These are phyloP conservation scores for Waitea zeae DNA, from an alignment of 1,284 basidiomycete genomes.

Conservation along the genomic window DNA sequence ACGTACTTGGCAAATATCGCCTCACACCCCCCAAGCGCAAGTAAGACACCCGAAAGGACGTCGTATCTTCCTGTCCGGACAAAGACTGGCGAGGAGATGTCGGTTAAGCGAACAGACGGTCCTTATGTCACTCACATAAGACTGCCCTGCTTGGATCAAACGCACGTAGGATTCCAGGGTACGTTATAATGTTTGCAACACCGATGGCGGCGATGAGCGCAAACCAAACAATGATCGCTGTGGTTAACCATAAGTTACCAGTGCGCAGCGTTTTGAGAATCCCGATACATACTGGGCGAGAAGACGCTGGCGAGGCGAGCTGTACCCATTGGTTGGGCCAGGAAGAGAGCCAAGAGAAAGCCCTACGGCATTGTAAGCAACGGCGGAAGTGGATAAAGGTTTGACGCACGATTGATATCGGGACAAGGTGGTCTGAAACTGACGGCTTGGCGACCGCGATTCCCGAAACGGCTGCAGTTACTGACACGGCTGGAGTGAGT, in stretches of 20 bases:
- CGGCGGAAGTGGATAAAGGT: background rate
- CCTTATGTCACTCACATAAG: constrained; percentile 17
- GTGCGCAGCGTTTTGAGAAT: background rate
- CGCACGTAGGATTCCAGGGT: constrained; percentile 45
- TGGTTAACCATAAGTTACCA: background rate
- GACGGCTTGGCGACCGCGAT: constrained; percentile 40
- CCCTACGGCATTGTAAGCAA: constrained; percentile 17
- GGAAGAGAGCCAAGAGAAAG: constrained; percentile 40
- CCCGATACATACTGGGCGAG: constrained; percentile 25
- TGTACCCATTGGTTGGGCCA: constrained; percentile 42
- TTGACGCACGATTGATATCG: constrained; percentile 36
- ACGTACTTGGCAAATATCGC: constrained; percentile 47
- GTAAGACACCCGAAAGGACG: constrained; percentile 39
- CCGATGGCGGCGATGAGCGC: constrained; percentile 30
- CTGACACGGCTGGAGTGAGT: constrained; percentile 48
- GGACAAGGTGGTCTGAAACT: constrained; percentile 25
- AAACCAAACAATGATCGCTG: constrained; percentile 44
- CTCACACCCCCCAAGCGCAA: constrained; percentile 50
- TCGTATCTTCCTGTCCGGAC: constrained; percentile 45
- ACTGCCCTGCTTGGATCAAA: constrained; percentile 50
- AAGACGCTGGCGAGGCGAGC: constrained; percentile 30
- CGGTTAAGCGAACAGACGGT: background rate
- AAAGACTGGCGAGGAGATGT: constrained; percentile 17
- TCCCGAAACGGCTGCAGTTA: constrained; percentile 51
- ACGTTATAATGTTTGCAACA: constrained; percentile 34